phyloP scores from a whole-genome alignment of 2,329 filamentous ascomycete species.

The Byssoonygena ceratinophila region DNA sequence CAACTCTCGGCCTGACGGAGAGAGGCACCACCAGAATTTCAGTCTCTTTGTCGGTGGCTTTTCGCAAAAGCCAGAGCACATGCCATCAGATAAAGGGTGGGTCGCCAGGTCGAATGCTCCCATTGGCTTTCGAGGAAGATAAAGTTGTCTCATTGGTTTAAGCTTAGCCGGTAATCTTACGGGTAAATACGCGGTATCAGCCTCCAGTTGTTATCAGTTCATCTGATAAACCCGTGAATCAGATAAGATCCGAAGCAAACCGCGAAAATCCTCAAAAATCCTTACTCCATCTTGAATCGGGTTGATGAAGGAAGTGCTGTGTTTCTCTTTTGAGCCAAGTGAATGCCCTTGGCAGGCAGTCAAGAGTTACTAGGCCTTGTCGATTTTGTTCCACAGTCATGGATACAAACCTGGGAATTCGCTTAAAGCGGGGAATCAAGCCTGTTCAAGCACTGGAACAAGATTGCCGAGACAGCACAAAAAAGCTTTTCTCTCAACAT shows the following conservation, averaged over 20 bases:
- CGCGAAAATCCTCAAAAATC: background rate
- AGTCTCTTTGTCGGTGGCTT: background rate
- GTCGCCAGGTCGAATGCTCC: background rate
- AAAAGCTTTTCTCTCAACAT: slow-evolving; percentile 1
- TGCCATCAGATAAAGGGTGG: background rate
- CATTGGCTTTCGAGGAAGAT: background rate
- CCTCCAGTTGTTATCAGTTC: background rate
- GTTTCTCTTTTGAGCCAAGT: no score
- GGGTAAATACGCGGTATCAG: slow-evolving; percentile 1
- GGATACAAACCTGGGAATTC: background rate
- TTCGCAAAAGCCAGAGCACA: background rate
- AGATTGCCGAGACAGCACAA: background rate
- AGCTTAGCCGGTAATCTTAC: slow-evolving; percentile 6
- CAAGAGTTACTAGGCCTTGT: background rate
- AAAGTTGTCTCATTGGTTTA: background rate
- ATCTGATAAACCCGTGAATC: background rate
- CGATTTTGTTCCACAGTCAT: background rate
- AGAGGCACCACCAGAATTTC: background rate
- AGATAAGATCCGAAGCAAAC: slow-evolving; percentile 1
- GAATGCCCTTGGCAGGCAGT: background rate
- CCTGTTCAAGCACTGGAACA: background rate
- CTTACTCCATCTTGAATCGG: no score
- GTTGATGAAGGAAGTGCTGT: no score
- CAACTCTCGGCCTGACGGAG: background rate
- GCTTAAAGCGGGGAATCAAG: background rate